These are phyloP conservation scores for Aphanomyces stellatus DNA, from an alignment of 352 stramenopile species.

Conservation along the genomic window DNA sequence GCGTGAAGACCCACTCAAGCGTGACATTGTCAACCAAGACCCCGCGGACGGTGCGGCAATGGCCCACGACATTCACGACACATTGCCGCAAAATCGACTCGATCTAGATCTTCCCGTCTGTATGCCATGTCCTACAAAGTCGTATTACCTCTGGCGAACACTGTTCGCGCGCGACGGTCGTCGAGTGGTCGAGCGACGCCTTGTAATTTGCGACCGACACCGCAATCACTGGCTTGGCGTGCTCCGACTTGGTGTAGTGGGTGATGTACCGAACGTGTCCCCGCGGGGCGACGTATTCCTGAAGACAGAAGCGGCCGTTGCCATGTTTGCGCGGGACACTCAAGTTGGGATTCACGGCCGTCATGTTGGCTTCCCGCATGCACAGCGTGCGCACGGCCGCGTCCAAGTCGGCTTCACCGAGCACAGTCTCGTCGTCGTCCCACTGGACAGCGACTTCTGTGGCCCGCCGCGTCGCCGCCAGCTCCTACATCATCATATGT, in stretches of 20 bases:
- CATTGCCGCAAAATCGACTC: neutral
- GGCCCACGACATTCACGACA: neutral
- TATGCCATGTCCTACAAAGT: too few relatives aligned
- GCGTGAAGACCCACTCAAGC: neutral
- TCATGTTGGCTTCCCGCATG: constrained; percentile 27
- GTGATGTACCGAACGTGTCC: neutral
- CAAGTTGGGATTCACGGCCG: constrained; percentile 19
- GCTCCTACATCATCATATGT: too few relatives aligned
- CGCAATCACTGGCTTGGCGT: constrained; percentile 2
- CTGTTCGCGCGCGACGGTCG: neutral
- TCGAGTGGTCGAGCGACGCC: neutral
- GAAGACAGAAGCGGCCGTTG: constrained; percentile 27
- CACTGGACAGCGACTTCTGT: constrained; percentile 21
- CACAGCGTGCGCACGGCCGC: constrained; percentile 25
- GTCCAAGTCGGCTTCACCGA: constrained; percentile 26
- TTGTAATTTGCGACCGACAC: neutral
- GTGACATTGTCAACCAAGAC: neutral
- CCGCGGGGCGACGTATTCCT: constrained; percentile 19
- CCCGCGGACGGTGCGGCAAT: neutral
- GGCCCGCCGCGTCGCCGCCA: neutral
- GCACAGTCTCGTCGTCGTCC: neutral
- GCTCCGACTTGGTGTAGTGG: neutral
- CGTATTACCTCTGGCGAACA: neutral
- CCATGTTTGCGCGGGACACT: constrained; percentile 18
- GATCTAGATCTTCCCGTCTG: too few relatives aligned